Base-by-base conservation (phyloP, 2,329 filamentous ascomycete species). In the Phaeosphaeria sp. region DNA sequence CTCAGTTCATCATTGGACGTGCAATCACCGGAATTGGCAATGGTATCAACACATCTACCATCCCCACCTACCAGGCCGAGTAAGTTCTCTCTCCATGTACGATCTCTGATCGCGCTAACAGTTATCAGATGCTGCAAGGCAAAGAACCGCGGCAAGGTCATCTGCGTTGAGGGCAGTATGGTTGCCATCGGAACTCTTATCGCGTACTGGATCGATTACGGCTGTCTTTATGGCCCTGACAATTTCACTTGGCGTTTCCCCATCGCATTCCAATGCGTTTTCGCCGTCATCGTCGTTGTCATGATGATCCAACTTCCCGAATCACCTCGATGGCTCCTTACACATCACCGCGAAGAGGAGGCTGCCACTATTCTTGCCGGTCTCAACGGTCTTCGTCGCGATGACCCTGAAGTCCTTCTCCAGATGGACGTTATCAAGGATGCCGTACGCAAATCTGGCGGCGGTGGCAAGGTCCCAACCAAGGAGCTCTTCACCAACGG, bases 351-450 rank as follows among this genome's bases (percentile, higher is more conserved):
- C 33, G 72, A 82, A 41, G 75, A 82, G 33, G 82, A 85, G 63
- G 83, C 82, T 23, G 59, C 64, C 18, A 71, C 55, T 74, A 82
- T 84, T 17, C 76, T 85, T 47, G 81, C 82, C 18, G 81, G 80
- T 11, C 77, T 85, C 20, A 77, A 76, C 52, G 80, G 79, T 17
- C 70, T 71, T 33, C 67, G 84, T 48, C 63, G 64, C 81, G 81
- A 87, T 44, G 82, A 85, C 62, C 76, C 79, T 6, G 83, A 87
- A 66, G 86, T 87, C 3, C 77, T 82, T 50, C 62, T 81, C 10
- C 86, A 90, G 75, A 83, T 85, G 68, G 83, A 87, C 41, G 85
- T 89, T 0, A 87, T 90, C 15, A 76, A 86, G 15, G 89, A 92
- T 64, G 73, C 72, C 52, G 76, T 79, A 57, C 72, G 68, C 23